These are phyloP conservation scores for Hemileccinum rubropunctum DNA, from an alignment of 768 basidiomycete species.

Conservation along the genomic window DNA sequence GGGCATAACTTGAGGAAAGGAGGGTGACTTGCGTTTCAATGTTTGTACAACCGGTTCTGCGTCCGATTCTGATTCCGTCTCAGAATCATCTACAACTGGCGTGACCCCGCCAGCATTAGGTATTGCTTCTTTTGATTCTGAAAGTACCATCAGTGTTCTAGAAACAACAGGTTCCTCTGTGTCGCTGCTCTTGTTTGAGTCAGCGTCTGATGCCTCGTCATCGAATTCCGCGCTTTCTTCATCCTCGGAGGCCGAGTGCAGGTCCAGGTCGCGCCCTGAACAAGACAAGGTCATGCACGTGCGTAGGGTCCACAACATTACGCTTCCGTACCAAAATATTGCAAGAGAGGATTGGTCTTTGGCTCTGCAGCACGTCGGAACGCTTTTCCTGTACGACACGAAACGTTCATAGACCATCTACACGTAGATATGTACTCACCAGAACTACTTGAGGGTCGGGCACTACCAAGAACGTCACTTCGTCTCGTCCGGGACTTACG, in stretches of 20 bases:
- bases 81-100: conserved; percentile 22
- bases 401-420: background rate
- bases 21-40: conserved; percentile 28
- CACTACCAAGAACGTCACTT: conserved; percentile 3
- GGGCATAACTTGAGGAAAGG: conserved; percentile 5
- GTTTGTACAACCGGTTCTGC: conserved; percentile 4
- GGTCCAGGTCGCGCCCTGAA: conserved; percentile 41
- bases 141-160: conserved; percentile 19
- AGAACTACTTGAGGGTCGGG: too few relatives aligned
- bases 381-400: background rate
- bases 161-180: conserved; percentile 18
- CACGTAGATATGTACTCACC: conserved; percentile 7
- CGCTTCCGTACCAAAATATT: conserved; percentile 45
- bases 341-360: conserved; percentile 41
- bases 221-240: conserved; percentile 20
- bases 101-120: background rate
- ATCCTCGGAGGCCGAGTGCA: conserved; percentile 53
- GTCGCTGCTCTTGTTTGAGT: conserved; percentile 26
- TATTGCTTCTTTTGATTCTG: conserved; percentile 4
- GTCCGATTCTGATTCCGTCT: conserved; percentile 35
- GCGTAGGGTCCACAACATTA: background rate
- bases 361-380: background rate
- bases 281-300: background rate
- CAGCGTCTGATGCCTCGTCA: conserved; percentile 18
- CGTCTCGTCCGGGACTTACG: conserved; percentile 19